Conservation (phyloP, 495 filamentous ascomycete genomes). For the Entonaema liquescens region DNA sequence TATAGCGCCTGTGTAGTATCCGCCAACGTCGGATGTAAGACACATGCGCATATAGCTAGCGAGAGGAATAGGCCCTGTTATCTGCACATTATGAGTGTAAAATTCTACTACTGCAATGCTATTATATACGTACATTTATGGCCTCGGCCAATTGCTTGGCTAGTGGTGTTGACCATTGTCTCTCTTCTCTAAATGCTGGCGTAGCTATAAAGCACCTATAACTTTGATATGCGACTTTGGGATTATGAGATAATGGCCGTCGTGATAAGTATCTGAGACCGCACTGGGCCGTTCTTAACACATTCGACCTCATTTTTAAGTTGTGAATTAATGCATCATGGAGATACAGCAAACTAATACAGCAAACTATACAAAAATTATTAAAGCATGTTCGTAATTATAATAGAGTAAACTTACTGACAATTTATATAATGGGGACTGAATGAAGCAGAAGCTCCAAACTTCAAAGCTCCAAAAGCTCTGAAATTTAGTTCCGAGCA, state of each 20-base stretch:
- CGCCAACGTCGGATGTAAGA: constrained; percentile 86
- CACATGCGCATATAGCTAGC: constrained; percentile 98
- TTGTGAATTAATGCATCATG: constrained; percentile 15
- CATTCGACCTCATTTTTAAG: constrained; percentile 39
- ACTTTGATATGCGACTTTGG: constrained; percentile 22
- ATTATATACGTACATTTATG: constrained; percentile 68
- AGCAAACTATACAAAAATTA: background rate
- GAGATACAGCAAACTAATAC: background rate
- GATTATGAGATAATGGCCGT: constrained; percentile 17
- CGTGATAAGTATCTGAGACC: constrained; percentile 37
- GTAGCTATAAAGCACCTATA: constrained; percentile 36
- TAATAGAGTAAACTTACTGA: background rate
- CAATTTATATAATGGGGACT: background rate
- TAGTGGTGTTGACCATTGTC: constrained; percentile 86
- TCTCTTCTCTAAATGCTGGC: constrained; percentile 57
- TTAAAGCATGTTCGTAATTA: background rate
- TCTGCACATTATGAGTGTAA: constrained; percentile 49
- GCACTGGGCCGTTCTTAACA: constrained; percentile 29
- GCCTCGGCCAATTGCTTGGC: constrained; percentile 84
- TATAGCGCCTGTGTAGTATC: constrained; percentile 86
- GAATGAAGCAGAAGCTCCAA: too few relatives aligned
- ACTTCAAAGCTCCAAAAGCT: constrained; percentile 1
- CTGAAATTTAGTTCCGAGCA: constrained; percentile 28
- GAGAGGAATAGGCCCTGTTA: constrained; percentile 88
- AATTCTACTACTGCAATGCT: background rate